Percentiles rank a stretch among this genome's conserved stretches.
Conservation (phyloP, 768 basidiomycete species). For the Macrolepiota fuliginosa region DNA sequence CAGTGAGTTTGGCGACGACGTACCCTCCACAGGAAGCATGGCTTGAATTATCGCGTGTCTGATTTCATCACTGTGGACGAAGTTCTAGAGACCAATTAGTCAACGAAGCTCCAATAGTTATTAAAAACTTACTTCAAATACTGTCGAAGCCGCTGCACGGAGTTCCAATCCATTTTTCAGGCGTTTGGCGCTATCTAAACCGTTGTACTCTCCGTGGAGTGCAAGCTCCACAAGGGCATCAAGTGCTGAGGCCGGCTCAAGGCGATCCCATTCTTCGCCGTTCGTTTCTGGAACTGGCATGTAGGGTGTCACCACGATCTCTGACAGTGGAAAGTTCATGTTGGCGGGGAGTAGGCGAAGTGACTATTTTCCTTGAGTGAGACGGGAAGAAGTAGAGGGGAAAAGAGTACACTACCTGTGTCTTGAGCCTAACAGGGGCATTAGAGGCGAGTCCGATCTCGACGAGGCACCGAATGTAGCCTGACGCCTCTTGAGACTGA, state of each 20-base stretch:
- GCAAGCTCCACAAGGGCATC: slow-evolving; percentile 81
- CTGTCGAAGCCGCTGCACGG: slow-evolving; percentile 69
- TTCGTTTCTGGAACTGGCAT: slow-evolving; percentile 78
- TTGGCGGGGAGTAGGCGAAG: slow-evolving; percentile 43
- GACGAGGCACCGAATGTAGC: slow-evolving; percentile 73
- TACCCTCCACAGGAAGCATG: slow-evolving; percentile 65
- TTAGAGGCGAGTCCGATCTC: slow-evolving; percentile 94
- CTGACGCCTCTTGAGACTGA: slow-evolving; percentile 54
- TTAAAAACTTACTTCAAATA: slow-evolving; percentile 69
- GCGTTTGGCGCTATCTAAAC: slow-evolving; percentile 55
- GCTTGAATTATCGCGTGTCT: slow-evolving; percentile 65
- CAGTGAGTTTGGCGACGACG: slow-evolving; percentile 20
- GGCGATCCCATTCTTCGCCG: slow-evolving; percentile 90
- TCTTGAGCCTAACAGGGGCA: slow-evolving; percentile 83
- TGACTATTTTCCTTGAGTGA: slow-evolving; percentile 29
- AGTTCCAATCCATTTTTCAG: slow-evolving; percentile 69
- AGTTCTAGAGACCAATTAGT: slow-evolving; percentile 48
- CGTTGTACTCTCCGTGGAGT: slow-evolving; percentile 86
- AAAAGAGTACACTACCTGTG: slow-evolving; percentile 52
- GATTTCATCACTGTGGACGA: slow-evolving; percentile 72
- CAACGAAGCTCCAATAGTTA: not conserved
- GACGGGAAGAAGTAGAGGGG: not conserved
- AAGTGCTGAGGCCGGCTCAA: slow-evolving; percentile 77
- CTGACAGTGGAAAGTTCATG: slow-evolving; percentile 59
- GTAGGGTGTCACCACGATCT: slow-evolving; percentile 69